Evolutionary conservation across 2,329 filamentous ascomycete species (phyloP).

Genomic region (Orbilia blumenaviensis): DNA sequence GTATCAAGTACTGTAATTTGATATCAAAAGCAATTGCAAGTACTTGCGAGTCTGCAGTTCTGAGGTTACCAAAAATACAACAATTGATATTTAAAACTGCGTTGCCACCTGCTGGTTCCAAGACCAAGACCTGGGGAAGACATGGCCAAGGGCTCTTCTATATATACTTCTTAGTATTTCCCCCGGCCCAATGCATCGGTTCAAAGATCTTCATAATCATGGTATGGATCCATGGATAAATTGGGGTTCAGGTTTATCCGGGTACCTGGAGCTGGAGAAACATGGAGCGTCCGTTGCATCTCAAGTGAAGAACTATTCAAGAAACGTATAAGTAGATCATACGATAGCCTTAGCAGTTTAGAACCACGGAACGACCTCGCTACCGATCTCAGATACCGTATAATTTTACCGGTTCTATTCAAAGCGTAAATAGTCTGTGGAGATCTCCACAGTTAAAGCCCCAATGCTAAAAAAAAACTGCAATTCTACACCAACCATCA

Average conservation of each 20-base stretch:
- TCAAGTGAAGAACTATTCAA: background rate
- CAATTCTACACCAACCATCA: constrained; percentile 8
- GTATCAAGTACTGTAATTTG: constrained; percentile 14
- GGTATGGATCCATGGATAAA: constrained; percentile 52
- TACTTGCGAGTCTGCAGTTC: no score
- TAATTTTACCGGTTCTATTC: constrained; percentile 39
- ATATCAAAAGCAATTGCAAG: no score
- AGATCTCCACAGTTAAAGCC: background rate
- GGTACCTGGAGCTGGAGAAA: constrained; percentile 41
- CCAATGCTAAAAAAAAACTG: background rate
- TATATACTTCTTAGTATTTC: constrained; percentile 33
- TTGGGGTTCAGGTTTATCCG: constrained; percentile 26
- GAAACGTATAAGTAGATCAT: background rate
- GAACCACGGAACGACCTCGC: constrained; percentile 33
- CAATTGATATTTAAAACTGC: constrained; percentile 21
- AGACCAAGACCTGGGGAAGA: constrained; percentile 28
- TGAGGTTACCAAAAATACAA: constrained; percentile 21
- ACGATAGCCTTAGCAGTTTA: background rate
- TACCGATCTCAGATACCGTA: constrained; percentile 25
- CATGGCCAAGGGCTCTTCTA: constrained; percentile 32
- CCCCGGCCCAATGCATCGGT: constrained; percentile 21
- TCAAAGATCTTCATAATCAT: constrained; percentile 26
- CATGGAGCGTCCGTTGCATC: constrained; percentile 2
- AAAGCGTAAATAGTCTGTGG: background rate
- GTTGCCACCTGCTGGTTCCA: constrained; percentile 36